These are phyloP conservation scores for Boletus sp. DNA, from an alignment of 768 basidiomycete species.

Conservation along the genomic window DNA sequence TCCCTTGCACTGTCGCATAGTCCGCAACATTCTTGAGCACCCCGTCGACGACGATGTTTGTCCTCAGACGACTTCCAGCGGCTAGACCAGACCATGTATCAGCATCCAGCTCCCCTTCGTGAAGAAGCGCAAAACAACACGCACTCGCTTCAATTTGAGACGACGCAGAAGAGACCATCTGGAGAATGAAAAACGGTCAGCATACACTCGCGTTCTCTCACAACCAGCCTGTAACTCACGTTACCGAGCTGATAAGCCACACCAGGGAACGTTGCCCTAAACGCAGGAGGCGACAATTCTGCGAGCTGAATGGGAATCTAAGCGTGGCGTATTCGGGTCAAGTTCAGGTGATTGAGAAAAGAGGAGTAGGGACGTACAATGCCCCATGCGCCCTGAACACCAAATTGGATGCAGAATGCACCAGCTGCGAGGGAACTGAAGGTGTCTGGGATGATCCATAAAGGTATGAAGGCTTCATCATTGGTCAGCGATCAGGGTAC, in stretches of 20 bases:
- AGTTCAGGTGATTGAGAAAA: not conserved
- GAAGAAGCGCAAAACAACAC: not conserved
- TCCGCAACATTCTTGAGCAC: constrained; percentile 44
- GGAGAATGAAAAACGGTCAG: not conserved
- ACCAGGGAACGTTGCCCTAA: constrained; percentile 85
- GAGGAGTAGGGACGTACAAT: constrained; percentile 47
- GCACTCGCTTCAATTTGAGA: constrained; percentile 45
- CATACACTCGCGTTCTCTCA: not conserved
- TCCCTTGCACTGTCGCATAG: constrained; percentile 82
- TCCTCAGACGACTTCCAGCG: constrained; percentile 54
- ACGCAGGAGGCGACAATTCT: constrained; percentile 85
- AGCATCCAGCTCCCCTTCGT: not conserved
- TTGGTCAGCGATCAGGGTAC: not conserved
- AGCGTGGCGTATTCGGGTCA: not conserved
- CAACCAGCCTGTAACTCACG: constrained; percentile 20
- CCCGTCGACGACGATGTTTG: constrained; percentile 44
- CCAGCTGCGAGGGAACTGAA: constrained; percentile 74
- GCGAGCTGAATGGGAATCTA: constrained; percentile 73
- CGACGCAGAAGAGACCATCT: constrained; percentile 69
- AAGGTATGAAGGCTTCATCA: constrained; percentile 52
- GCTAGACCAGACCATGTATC: constrained; percentile 33
- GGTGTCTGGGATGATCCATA: constrained; percentile 75
- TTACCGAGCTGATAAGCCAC: constrained; percentile 84
- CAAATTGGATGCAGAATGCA: constrained; percentile 83
- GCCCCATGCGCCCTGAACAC: constrained; percentile 90